Conservation (phyloP, 768 basidiomycete species). For the Cubamyces sp. region DNA sequence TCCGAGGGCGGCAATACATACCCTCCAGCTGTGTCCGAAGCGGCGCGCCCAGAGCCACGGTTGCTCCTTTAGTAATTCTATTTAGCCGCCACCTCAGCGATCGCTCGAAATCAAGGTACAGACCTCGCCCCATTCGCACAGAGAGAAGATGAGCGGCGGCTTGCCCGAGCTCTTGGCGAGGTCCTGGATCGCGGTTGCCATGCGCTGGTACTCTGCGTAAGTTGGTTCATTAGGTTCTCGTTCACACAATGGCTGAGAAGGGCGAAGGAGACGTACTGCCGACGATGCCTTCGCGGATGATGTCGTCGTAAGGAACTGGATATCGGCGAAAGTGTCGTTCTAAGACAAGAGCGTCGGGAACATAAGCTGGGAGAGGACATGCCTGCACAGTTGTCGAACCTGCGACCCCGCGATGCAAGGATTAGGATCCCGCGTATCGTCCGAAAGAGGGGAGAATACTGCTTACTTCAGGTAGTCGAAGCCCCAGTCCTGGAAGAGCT, state of each 20-base stretch:
- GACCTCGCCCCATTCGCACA: slow-evolving; percentile 74
- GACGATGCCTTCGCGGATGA: slow-evolving; percentile 28
- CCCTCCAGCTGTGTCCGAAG: slow-evolving; percentile 70
- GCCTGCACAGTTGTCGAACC: slow-evolving; percentile 64
- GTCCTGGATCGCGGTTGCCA: slow-evolving; percentile 60
- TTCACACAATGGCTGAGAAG: not conserved
- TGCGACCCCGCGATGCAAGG: not conserved
- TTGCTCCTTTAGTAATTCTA: slow-evolving; percentile 46
- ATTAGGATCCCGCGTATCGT: not conserved
- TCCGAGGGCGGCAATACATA: slow-evolving; percentile 31
- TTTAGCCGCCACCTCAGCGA: no score
- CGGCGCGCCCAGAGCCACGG: slow-evolving; percentile 65
- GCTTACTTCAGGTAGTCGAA: slow-evolving; percentile 67
- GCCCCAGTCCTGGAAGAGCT: slow-evolving; percentile 65
- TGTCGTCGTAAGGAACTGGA: slow-evolving; percentile 22
- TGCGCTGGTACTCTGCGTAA: slow-evolving; percentile 57
- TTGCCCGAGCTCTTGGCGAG: slow-evolving; percentile 52
- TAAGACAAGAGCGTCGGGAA: slow-evolving; percentile 50
- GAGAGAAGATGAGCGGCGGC: slow-evolving; percentile 58
- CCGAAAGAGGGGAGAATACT: not conserved
- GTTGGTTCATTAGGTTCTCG: not conserved
- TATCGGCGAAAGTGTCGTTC: not conserved
- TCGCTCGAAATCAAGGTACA: not conserved
- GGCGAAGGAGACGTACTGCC: slow-evolving; percentile 33
- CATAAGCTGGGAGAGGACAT: slow-evolving; percentile 41